Evolutionary conservation across 352 stramenopile species (phyloP).

Genomic region (Elongisporangium undulatum): DNA sequence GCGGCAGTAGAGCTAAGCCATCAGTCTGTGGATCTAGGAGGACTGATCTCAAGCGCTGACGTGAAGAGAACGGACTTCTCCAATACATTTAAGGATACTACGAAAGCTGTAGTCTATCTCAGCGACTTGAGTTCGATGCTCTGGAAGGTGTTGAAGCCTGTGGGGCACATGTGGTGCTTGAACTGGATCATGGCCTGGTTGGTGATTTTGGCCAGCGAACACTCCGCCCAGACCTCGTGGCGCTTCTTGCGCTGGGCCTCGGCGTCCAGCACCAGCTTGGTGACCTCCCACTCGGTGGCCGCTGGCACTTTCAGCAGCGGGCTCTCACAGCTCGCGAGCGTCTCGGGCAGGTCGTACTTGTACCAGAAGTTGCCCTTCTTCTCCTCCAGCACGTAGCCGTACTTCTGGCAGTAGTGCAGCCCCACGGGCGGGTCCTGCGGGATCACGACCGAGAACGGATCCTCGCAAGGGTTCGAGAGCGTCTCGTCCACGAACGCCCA

Average conservation of each 20-base stretch:
- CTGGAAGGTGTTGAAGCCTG: constrained; percentile 41
- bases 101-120: constrained; percentile 3
- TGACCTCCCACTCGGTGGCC: constrained; percentile 28
- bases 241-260: constrained; percentile 14
- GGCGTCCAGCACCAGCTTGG: constrained; percentile 4
- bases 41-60: too few relatives aligned
- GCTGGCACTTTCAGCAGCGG: constrained; percentile 36
- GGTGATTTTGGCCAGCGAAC: constrained; percentile 36
- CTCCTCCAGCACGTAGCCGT: constrained; percentile 34
- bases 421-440: constrained; percentile 30
- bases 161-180: constrained; percentile 36
- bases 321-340: constrained; percentile 35
- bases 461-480: constrained; percentile 32
- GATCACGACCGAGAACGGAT: constrained; percentile 27
- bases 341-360: constrained; percentile 50
- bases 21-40: too few relatives aligned
- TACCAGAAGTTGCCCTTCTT: constrained; percentile 46
- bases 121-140: constrained; percentile 22
- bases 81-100: neutral
- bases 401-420: constrained; percentile 55
- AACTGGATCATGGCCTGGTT: constrained; percentile 40
- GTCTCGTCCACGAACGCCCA: constrained; percentile 32
- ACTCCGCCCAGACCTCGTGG: constrained; percentile 38
- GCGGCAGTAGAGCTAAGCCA: too few relatives aligned
- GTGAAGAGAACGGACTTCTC: neutral